phyloP scores from a whole-genome alignment of 495 filamentous ascomycete species.

The Penicillium egyptiacum region DNA sequence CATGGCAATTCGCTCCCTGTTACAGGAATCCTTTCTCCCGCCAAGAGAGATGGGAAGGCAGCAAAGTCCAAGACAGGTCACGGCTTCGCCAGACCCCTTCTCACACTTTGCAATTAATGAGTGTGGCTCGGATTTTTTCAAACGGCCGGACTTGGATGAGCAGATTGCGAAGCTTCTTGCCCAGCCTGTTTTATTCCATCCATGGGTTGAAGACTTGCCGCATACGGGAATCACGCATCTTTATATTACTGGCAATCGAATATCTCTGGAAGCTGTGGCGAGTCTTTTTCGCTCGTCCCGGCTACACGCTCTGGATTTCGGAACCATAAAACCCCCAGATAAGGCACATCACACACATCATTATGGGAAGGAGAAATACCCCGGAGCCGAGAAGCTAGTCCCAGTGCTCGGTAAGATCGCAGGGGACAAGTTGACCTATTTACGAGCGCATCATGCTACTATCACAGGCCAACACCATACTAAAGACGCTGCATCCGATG shows the following conservation, averaged over 20 bases:
- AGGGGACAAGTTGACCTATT: slow-evolving; percentile 49
- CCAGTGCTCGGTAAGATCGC: slow-evolving; percentile 49
- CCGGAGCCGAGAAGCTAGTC: slow-evolving; percentile 57
- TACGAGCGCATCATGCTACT: slow-evolving; percentile 58
- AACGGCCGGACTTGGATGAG: slow-evolving; percentile 48
- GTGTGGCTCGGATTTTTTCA: slow-evolving; percentile 30
- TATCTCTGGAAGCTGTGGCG: slow-evolving; percentile 58
- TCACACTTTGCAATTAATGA: slow-evolving; percentile 11
- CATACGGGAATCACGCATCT: slow-evolving; percentile 58
- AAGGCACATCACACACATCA: slow-evolving; percentile 22
- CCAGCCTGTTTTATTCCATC: slow-evolving; percentile 47
- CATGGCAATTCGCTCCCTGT: slow-evolving; percentile 49
- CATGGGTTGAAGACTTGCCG: slow-evolving; percentile 55
- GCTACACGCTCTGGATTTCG: slow-evolving; percentile 55
- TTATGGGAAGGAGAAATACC: slow-evolving; percentile 25
- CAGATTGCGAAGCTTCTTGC: slow-evolving; percentile 51
- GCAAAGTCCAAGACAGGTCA: slow-evolving; percentile 9
- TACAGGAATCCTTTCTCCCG: slow-evolving; percentile 50
- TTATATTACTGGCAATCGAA: slow-evolving; percentile 57
- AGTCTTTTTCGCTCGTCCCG: slow-evolving; percentile 51
- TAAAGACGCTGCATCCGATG: slow-evolving; percentile 27
- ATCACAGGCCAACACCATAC: slow-evolving; percentile 50
- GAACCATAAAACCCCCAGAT: slow-evolving; percentile 42
- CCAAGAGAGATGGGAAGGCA: slow-evolving; percentile 3
- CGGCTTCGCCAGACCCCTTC: slow-evolving; percentile 17